Evolutionary conservation across 192 early-diverging fungal species (phyloP).

Genomic region (Phlyctochytrium planicorne): DNA sequence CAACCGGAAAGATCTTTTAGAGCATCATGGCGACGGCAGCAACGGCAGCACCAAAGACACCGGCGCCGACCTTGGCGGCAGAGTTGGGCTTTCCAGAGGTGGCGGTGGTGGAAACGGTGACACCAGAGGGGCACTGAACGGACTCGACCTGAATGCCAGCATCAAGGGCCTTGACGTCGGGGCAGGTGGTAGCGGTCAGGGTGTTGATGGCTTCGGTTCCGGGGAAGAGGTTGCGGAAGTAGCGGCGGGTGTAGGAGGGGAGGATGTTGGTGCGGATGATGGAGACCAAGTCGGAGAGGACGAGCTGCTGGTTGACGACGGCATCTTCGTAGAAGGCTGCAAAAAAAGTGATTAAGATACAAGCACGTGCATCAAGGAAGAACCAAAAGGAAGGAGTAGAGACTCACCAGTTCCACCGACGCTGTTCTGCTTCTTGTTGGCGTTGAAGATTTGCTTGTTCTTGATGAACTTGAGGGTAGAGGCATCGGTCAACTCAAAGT

Average conservation of each 20-base stretch:
- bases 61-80: not conserved
- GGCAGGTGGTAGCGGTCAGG: slow-evolving; percentile 22
- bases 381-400: slow-evolving; percentile 2
- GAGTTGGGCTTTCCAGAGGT: not conserved
- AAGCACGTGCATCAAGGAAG: no score
- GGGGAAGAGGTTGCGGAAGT: slow-evolving; percentile 30
- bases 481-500: slow-evolving; percentile 5
- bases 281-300: slow-evolving; percentile 31
- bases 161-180: slow-evolving; percentile 7
- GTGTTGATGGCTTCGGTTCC: slow-evolving; percentile 1
- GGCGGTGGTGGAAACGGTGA: not conserved
- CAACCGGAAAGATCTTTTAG: not conserved
- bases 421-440: slow-evolving; percentile 15
- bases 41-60: slow-evolving; percentile 5
- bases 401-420: slow-evolving; percentile 20
- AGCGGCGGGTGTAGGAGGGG: slow-evolving; percentile 23
- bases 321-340: slow-evolving; percentile 31
- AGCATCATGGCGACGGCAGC: not conserved
- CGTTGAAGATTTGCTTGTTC: slow-evolving; percentile 30
- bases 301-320: slow-evolving; percentile 26
- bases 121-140: not conserved
- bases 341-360: not conserved
- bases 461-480: slow-evolving; percentile 33
- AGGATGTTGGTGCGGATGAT: slow-evolving; percentile 20
- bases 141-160: not conserved